phyloP scores from a whole-genome alignment of 2,329 filamentous ascomycete genomes.

The Cadophora luteo-olivacea region DNA sequence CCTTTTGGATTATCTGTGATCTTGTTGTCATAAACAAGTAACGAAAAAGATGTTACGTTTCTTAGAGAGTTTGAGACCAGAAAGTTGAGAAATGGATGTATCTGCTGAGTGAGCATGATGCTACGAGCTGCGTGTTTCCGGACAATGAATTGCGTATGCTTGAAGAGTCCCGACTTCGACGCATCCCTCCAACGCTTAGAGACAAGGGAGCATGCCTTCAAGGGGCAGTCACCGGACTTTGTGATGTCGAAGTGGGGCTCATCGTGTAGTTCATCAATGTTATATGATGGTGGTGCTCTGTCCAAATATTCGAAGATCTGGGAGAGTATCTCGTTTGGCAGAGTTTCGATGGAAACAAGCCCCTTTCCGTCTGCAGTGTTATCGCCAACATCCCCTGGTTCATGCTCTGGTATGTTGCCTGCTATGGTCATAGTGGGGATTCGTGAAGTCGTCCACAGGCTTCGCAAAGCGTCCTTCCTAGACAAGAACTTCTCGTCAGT shows the following conservation, averaged over 20 bases:
- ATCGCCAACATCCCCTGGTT: background rate
- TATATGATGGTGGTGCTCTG: slow-evolving; percentile 54
- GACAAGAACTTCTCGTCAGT: background rate
- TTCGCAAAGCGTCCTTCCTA: background rate
- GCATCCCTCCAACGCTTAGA: slow-evolving; percentile 60
- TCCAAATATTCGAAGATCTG: slow-evolving; percentile 64
- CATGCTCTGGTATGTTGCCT: background rate
- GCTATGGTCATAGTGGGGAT: background rate
- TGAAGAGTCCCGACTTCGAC: slow-evolving; percentile 63
- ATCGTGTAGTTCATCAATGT: slow-evolving; percentile 51
- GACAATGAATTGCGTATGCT: slow-evolving; percentile 53
- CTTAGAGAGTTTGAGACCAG: slow-evolving; percentile 43
- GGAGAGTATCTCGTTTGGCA: slow-evolving; percentile 68
- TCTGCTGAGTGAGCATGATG: slow-evolving; percentile 30
- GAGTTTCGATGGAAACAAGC: slow-evolving; percentile 37
- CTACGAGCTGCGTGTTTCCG: slow-evolving; percentile 37
- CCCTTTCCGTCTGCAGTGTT: background rate
- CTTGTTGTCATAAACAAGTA: slow-evolving; percentile 46
- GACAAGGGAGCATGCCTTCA: slow-evolving; percentile 64
- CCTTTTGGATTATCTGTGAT: slow-evolving; percentile 29
- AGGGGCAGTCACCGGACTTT: slow-evolving; percentile 45
- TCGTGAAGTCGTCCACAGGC: background rate
- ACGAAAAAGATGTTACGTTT: slow-evolving; percentile 55
- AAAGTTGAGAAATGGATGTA: slow-evolving; percentile 46
- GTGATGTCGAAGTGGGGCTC: slow-evolving; percentile 55